These are phyloP conservation scores for Acanthamoeba healyi DNA, from an alignment of 208 protist species.

Conservation along the genomic window DNA sequence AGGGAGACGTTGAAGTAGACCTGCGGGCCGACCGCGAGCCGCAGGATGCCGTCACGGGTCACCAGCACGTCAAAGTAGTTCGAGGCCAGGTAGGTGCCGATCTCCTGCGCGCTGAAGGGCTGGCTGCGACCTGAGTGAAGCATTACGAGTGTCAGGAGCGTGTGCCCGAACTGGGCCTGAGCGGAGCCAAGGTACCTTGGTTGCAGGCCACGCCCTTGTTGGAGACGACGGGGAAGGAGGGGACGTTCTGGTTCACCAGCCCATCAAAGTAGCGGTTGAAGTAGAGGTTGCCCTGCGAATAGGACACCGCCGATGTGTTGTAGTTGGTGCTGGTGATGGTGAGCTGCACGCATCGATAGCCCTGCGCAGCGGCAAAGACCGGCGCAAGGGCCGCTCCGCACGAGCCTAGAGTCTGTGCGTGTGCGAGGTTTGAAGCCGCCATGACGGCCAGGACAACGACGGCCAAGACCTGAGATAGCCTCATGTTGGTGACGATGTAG, in stretches of 20 bases:
- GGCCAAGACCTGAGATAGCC: neutral
- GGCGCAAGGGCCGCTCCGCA: slow-evolving; percentile 5
- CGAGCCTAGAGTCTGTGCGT: neutral
- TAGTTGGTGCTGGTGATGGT: slow-evolving; percentile 46
- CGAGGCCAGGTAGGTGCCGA: slow-evolving; percentile 5
- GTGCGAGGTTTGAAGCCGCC: neutral
- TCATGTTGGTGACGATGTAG: neutral
- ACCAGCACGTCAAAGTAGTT: slow-evolving; percentile 39
- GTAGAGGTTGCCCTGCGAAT: slow-evolving; percentile 52
- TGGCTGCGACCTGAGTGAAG: slow-evolving; percentile 30
- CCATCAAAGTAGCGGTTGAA: slow-evolving; percentile 57
- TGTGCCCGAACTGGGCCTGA: no score
- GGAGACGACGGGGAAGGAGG: slow-evolving; percentile 38
- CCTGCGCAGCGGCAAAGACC: slow-evolving; percentile 13
- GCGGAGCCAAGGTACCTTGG: slow-evolving; percentile 20
- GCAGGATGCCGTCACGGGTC: neutral
- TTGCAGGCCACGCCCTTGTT: neutral
- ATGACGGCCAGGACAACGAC: neutral
- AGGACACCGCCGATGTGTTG: neutral
- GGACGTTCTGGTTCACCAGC: slow-evolving; percentile 11
- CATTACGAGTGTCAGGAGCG: no score
- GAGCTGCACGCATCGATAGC: slow-evolving; percentile 24
- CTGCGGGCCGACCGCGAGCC: neutral
- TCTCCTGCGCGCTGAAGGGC: slow-evolving; percentile 12
- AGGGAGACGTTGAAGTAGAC: slow-evolving; percentile 36